Evolutionary conservation across 495 filamentous ascomycete genomes (phyloP).

Genomic region (Aspergillus egyptiacus): DNA sequence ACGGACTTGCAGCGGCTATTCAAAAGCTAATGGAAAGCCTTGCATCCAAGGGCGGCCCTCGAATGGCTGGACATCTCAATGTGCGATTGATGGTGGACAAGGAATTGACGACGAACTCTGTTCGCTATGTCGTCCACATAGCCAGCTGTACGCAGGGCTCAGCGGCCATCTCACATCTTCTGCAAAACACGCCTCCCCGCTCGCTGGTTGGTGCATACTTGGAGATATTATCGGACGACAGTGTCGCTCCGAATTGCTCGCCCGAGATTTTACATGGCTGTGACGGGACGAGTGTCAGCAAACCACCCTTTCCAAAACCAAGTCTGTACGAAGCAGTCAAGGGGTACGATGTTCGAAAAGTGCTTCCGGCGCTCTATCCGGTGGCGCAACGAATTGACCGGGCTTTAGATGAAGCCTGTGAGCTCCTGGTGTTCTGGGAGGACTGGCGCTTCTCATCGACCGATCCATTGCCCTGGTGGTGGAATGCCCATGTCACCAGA

Average conservation of each 20-base stretch:
- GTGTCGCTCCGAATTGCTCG: neutral
- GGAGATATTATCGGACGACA: conserved; percentile 18
- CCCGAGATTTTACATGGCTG: neutral
- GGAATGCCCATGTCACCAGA: conserved; percentile 37
- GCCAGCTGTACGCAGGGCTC: conserved; percentile 35
- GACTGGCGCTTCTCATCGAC: conserved; percentile 27
- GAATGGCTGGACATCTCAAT: conserved; percentile 63
- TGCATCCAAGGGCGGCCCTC: conserved; percentile 37
- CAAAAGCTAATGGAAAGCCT: conserved; percentile 55
- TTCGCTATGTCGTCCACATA: conserved; percentile 38
- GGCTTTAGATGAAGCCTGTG: conserved; percentile 3
- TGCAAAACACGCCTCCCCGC: conserved; percentile 20
- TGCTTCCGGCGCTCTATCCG: conserved; percentile 9
- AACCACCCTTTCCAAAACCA: neutral
- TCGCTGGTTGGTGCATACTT: conserved; percentile 33
- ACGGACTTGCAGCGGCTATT: conserved; percentile 51
- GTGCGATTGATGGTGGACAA: conserved; percentile 60
- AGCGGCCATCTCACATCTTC: conserved; percentile 21
- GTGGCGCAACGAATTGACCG: conserved; percentile 12
- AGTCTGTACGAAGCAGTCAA: conserved; percentile 10
- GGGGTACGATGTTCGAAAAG: neutral
- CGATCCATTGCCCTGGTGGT: conserved; percentile 46
- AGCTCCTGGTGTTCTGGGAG: conserved; percentile 30
- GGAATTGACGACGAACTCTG: conserved; percentile 30
- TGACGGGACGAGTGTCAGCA: neutral